A percentile compares a stretch with the other conserved stretches of the same genome.
phyloP scores from a whole-genome alignment of 2,329 filamentous ascomycete genomes.

The Phaeosphaeria sp. region DNA sequence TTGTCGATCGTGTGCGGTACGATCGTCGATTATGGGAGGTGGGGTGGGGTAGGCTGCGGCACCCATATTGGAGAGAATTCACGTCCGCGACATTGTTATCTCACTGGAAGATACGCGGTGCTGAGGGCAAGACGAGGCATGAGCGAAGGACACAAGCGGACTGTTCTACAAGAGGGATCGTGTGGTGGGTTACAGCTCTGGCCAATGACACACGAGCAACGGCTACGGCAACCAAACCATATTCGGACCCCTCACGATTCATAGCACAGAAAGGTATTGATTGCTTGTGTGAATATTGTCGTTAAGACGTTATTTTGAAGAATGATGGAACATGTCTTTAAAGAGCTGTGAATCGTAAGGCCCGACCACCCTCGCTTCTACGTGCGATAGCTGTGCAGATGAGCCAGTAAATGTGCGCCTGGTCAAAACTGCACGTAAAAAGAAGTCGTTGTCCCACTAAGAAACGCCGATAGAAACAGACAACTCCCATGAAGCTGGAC shows the following conservation, averaged over 20 bases:
- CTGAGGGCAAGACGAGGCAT: not conserved
- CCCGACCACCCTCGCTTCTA: slow-evolving; percentile 13
- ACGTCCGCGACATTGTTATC: slow-evolving; percentile 27
- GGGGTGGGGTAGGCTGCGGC: slow-evolving; percentile 16
- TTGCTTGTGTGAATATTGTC: not conserved
- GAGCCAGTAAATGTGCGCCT: not conserved
- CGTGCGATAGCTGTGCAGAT: slow-evolving; percentile 17
- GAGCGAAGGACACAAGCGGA: slow-evolving; percentile 11
- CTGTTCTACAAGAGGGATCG: slow-evolving; percentile 13
- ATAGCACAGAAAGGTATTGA: not conserved
- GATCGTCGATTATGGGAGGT: slow-evolving; percentile 11
- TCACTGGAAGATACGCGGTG: not conserved
- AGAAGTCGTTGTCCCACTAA: slow-evolving; percentile 29
- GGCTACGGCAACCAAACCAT: not conserved
- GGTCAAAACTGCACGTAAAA: slow-evolving; percentile 7
- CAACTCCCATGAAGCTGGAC: not conserved
- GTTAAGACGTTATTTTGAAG: slow-evolving; percentile 9
- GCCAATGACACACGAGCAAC: slow-evolving; percentile 20
- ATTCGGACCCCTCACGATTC: not conserved
- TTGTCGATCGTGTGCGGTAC: slow-evolving; percentile 15
- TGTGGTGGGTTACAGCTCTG: slow-evolving; percentile 15
- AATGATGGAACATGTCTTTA: not conserved
- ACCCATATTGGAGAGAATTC: slow-evolving; percentile 28
- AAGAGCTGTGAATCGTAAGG: slow-evolving; percentile 9
- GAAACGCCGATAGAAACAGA: slow-evolving; percentile 24